A percentile compares a stretch with the other conserved stretches of the same genome.
Conservation (phyloP, 495 filamentous ascomycete species). For the Pyrenopolyporus hunteri region DNA sequence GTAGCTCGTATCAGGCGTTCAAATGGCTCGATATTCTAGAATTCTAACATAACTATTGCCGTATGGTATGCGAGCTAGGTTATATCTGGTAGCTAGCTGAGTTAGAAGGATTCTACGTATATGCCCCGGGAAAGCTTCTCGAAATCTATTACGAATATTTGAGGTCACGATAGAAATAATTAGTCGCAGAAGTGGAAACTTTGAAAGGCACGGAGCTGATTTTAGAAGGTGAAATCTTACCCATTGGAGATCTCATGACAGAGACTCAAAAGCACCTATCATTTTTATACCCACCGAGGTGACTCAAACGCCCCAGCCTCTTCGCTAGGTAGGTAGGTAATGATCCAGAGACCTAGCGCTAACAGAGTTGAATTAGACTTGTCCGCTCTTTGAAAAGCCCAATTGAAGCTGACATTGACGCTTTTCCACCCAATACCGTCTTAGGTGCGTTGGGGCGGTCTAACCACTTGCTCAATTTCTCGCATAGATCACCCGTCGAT, state of each 20-base stretch:
- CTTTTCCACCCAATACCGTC: neutral
- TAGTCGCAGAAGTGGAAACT: no score
- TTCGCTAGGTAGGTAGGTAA: neutral
- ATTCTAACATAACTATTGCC: neutral
- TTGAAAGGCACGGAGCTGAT: no score
- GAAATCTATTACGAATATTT: no score
- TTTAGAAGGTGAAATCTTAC: no score
- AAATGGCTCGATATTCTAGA: no score
- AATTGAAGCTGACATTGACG: neutral
- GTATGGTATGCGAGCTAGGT: neutral
- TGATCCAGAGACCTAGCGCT: neutral
- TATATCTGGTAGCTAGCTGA: no score
- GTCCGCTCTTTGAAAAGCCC: neutral
- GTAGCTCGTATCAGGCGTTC: slow-evolving; percentile 12
- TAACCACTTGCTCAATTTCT: slow-evolving; percentile 13
- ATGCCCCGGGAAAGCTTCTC: no score
- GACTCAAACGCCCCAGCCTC: neutral
- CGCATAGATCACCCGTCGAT: slow-evolving; percentile 5
- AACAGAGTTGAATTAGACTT: neutral
- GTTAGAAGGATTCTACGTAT: no score
- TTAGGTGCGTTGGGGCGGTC: neutral
- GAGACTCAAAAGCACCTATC: no score
- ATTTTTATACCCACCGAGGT: no score
- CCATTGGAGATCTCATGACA: no score
- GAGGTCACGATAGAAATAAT: no score